Evolutionary conservation across 2,329 filamentous ascomycete genomes (phyloP).

Genomic region (Exophiala mesophila): DNA sequence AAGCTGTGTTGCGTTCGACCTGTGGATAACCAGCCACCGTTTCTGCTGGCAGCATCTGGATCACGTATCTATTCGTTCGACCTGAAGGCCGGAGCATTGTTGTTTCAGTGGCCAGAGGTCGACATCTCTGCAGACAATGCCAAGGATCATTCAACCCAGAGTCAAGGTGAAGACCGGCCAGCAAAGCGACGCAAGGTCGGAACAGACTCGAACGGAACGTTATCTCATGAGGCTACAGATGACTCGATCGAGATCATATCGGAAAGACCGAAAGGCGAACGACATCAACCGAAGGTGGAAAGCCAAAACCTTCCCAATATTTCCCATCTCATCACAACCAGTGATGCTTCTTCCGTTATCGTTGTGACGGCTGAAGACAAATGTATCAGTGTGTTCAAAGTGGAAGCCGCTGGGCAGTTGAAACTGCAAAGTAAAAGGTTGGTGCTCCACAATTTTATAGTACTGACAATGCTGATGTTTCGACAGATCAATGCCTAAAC

Average conservation of each 20-base stretch:
- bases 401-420: conserved; percentile 55
- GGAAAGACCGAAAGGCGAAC: conserved; percentile 26
- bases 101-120: conserved; percentile 56
- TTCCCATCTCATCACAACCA: conserved; percentile 61
- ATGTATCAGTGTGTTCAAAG: conserved; percentile 72
- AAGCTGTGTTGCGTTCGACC: conserved; percentile 46
- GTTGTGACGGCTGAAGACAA: conserved; percentile 90
- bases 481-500: conserved; percentile 76
- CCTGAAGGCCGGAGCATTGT: conserved; percentile 51
- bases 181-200: conserved; percentile 41
- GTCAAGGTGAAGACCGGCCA: conserved; percentile 34
- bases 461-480: background rate
- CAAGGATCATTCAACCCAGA: conserved; percentile 24
- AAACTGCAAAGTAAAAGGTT: conserved; percentile 69
- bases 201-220: conserved; percentile 16
- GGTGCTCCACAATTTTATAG: conserved; percentile 8
- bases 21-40: conserved; percentile 31
- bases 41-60: conserved; percentile 70
- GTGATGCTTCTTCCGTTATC: conserved; percentile 63
- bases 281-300: conserved; percentile 21
- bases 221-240: conserved; percentile 19
- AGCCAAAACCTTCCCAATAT: conserved; percentile 49
- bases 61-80: conserved; percentile 65
- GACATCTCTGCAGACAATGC: conserved; percentile 29
- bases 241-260: conserved; percentile 27